Evolutionary conservation across 495 filamentous ascomycete species (phyloP), one percentile per base, ranked within the genome.

Genomic region (Neurospora sp.): DNA sequence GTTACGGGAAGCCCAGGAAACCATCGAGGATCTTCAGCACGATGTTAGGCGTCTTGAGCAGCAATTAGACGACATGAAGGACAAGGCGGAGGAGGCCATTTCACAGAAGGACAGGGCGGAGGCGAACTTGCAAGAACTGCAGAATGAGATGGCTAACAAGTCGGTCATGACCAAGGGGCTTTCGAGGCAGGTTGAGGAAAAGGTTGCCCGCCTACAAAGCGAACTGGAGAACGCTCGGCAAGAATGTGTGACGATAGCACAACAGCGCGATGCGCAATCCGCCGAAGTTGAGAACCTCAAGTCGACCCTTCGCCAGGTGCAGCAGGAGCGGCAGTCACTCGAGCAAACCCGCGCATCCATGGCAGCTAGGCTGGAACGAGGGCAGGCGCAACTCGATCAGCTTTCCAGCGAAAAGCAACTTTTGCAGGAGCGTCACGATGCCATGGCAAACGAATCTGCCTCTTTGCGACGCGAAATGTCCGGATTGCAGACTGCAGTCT

Each of bases 101-200:
- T 80, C 86, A 27, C 87, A 90, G 70, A 92, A 91, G 73, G 83
- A 83, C 39, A 83, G 84, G n/a, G 86, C 86, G 20, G 84, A 89
- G 77, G 84, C 83, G 31, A 86, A 90, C 71, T 79, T 91, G 5
- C 87, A 90, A 72, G 85, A 94, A 79, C 80, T 96, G 23, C 91
- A 91, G 70, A 90, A 93, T 66, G 92, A 95, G 76, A 89, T 94
- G 85, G 86, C 90, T 9, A 90, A 94, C 79, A 94, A 93, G 78
- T 93, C 91, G 0, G 86, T 94, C 72, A 90, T 88, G 31, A 91
- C 91, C 38, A 94, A 91, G 78, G 91, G 90, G n/a, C 84, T 93
- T 16, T 91, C 88, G 69, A 87, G 91, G 44, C 92, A 93, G 80
- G 87, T 93, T 20, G 92, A 95, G 77, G 90, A 93, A 73, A 91